Percentiles rank a stretch among this genome's conserved stretches.
These are phyloP conservation scores for Aquilaria malaccensis DNA, from an alignment of 345 rosid species.

Conservation along the genomic window DNA sequence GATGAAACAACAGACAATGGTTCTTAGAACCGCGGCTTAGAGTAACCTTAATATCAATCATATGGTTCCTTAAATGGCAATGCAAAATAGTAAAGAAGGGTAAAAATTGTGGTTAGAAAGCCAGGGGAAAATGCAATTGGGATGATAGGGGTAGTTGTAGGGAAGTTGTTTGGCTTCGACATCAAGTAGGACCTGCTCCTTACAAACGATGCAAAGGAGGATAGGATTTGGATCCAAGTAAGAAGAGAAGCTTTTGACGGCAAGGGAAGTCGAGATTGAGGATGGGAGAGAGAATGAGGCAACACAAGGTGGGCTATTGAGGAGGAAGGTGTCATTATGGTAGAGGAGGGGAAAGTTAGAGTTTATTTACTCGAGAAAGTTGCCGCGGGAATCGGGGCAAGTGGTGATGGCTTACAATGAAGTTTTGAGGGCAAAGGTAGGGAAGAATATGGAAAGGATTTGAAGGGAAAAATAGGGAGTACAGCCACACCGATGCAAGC, in stretches of 20 bases:
- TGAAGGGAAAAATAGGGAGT: too few species aligned
- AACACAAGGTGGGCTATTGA: slow-evolving; percentile 37
- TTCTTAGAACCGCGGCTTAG: too few species aligned
- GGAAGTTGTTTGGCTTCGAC: slow-evolving; percentile 42
- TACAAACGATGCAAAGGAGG: slow-evolving; percentile 43
- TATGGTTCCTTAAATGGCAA: slow-evolving; percentile 14
- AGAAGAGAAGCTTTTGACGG: slow-evolving; percentile 30
- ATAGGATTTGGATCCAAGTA: slow-evolving; percentile 14
- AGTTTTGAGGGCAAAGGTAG: too few species aligned
- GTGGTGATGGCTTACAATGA: slow-evolving; percentile 1
- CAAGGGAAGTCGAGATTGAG: slow-evolving; percentile 18
- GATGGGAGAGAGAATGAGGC: slow-evolving; percentile 29
- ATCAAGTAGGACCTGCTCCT: slow-evolving; percentile 33
- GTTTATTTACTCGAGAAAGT: slow-evolving; percentile 21
- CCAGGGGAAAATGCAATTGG: slow-evolving; percentile 52
- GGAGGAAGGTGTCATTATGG: slow-evolving; percentile 31
- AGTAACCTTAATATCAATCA: background rate
- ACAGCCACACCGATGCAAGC: too few species aligned
- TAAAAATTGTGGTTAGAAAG: slow-evolving; percentile 43
- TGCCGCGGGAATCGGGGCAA: slow-evolving; percentile 37
- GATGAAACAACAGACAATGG: too few species aligned
- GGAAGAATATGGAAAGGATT: too few species aligned
- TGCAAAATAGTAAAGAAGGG: slow-evolving; percentile 45
- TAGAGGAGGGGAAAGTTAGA: slow-evolving; percentile 20
- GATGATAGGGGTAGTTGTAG: slow-evolving; percentile 42